These are phyloP conservation scores for Albizia julibrissin DNA, from an alignment of 306 rosid genomes.

Conservation along the genomic window DNA sequence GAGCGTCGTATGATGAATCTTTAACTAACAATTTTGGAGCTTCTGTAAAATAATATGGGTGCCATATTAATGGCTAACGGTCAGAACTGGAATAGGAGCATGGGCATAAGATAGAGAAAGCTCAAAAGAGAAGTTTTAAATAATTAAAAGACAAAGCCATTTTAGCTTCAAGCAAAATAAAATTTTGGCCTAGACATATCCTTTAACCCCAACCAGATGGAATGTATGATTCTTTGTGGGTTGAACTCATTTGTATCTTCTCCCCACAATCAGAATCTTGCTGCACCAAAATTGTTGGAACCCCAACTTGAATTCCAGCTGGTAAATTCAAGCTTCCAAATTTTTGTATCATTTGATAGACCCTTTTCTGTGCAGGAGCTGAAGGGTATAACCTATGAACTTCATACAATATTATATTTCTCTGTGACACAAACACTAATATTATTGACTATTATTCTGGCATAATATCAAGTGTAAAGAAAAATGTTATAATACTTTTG, in stretches of 20 bases:
- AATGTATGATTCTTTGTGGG: slow-evolving; percentile 25
- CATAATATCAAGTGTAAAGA: background rate
- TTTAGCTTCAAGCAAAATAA: slow-evolving; percentile 37
- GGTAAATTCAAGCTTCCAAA: background rate
- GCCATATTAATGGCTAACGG: background rate
- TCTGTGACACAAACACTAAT: background rate
- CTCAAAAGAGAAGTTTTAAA: slow-evolving; percentile 35
- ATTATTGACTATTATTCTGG: background rate
- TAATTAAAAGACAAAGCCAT: slow-evolving; percentile 37
- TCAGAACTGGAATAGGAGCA: background rate
- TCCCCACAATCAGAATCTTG: background rate
- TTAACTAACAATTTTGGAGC: background rate
- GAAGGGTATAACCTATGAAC: background rate
- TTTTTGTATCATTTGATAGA: background rate
- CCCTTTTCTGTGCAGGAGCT: background rate
- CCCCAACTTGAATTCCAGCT: background rate
- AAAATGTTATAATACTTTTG: background rate
- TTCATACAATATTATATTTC: slow-evolving; percentile 25
- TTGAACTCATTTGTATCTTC: slow-evolving; percentile 20
- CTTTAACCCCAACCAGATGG: slow-evolving; percentile 36
- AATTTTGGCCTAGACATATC: slow-evolving; percentile 35
- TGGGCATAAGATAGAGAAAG: slow-evolving; percentile 30
- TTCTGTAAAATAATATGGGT: background rate
- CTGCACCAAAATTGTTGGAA: background rate
- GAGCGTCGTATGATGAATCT: background rate